These are phyloP conservation scores for Dichotomopilus funicola DNA, from an alignment of 2,329 filamentous ascomycete genomes.

Conservation along the genomic window DNA sequence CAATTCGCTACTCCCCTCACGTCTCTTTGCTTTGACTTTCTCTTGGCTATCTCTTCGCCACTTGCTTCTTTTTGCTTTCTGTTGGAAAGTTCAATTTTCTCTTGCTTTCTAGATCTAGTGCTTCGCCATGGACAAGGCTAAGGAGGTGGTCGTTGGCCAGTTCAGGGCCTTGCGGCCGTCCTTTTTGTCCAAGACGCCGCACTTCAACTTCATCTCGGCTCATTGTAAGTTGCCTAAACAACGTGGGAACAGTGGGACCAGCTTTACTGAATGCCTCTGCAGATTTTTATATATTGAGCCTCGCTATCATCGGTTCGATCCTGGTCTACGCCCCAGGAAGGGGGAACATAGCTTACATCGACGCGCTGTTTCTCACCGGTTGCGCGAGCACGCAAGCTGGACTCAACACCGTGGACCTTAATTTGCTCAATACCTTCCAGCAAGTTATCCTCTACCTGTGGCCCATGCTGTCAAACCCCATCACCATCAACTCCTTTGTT, in stretches of 20 bases:
- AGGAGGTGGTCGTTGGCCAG: slow-evolving; percentile 25
- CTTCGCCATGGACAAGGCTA: slow-evolving; percentile 14
- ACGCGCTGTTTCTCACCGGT: slow-evolving; percentile 81
- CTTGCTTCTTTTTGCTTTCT: not conserved
- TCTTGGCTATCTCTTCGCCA: not conserved
- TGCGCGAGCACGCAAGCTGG: slow-evolving; percentile 89
- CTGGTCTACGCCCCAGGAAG: slow-evolving; percentile 59
- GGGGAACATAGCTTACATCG: slow-evolving; percentile 66
- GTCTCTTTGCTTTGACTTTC: not conserved
- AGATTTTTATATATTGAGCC: slow-evolving; percentile 76
- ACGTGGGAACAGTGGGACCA: not conserved
- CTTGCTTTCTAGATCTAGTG: not conserved
- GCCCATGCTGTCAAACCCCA: slow-evolving; percentile 70
- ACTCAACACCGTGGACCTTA: slow-evolving; percentile 72
- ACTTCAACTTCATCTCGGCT: slow-evolving; percentile 74
- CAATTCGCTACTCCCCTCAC: not conserved
- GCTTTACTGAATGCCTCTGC: not conserved
- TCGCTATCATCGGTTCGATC: slow-evolving; percentile 67
- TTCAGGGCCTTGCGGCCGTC: slow-evolving; percentile 47
- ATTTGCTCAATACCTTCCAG: slow-evolving; percentile 62
- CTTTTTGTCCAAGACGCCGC: slow-evolving; percentile 54
- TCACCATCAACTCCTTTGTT: slow-evolving; percentile 76
- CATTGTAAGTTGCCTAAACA: slow-evolving; percentile 56
- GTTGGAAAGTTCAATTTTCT: not conserved
- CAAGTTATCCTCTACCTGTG: slow-evolving; percentile 67